phyloP scores from a whole-genome alignment of 202 grass and related monocot genomes.

The Elaeis oleifera region DNA sequence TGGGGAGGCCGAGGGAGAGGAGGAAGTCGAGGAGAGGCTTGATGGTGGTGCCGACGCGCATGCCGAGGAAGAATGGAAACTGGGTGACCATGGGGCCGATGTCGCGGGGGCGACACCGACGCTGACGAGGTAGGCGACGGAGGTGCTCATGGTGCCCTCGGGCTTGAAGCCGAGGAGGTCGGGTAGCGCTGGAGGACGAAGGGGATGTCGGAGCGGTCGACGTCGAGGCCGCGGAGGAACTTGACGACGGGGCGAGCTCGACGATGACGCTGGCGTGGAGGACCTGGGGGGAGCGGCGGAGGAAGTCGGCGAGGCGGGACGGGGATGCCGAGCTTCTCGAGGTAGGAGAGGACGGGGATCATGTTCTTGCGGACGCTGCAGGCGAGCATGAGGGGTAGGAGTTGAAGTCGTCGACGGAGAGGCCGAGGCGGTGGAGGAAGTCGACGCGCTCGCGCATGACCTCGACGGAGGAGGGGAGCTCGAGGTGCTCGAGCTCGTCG shows the following conservation, averaged over 20 bases:
- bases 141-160: slow-evolving; percentile 93
- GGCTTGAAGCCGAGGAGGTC: slow-evolving; percentile 86
- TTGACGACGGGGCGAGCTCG: slow-evolving; percentile 66
- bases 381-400: slow-evolving; percentile 65
- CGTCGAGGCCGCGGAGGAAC: slow-evolving; percentile 78
- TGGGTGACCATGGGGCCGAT: slow-evolving; percentile 95
- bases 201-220: slow-evolving; percentile 77
- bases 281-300: slow-evolving; percentile 68
- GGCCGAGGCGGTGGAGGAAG: slow-evolving; percentile 83
- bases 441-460: slow-evolving; percentile 91
- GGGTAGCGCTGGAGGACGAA: slow-evolving; percentile 65
- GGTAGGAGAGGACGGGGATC: slow-evolving; percentile 87
- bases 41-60: slow-evolving; percentile 81
- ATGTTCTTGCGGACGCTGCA: slow-evolving; percentile 84
- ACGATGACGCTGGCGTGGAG: slow-evolving; percentile 88
- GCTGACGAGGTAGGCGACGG: slow-evolving; percentile 77
- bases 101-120: slow-evolving; percentile 66
- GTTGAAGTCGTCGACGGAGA: slow-evolving; percentile 87
- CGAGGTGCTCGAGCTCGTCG: slow-evolving; percentile 67
- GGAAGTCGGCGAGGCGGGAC: slow-evolving; percentile 58
- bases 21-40: slow-evolving; percentile 84
- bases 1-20: slow-evolving; percentile 59
- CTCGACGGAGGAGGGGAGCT: slow-evolving; percentile 87
- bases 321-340: slow-evolving; percentile 83
- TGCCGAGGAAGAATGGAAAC: slow-evolving; percentile 71